Percentiles rank a stretch among this genome's conserved stretches.
Conservation (phyloP, 352 stramenopile genomes). For the Phytophthora chlamydospora region DNA sequence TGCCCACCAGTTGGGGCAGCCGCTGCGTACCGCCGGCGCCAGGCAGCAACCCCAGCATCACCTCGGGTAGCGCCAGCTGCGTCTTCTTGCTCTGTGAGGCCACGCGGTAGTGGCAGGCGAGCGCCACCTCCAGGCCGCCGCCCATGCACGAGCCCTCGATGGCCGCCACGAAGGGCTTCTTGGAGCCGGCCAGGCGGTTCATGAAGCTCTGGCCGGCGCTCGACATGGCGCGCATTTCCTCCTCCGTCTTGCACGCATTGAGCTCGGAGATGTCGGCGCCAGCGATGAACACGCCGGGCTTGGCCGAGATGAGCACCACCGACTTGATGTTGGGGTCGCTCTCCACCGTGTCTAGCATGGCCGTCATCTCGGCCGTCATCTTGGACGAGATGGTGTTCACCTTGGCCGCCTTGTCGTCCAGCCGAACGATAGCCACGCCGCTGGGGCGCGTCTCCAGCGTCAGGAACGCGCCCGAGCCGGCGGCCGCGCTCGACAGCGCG, state of each 20-base stretch:
- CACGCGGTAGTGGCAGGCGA: constrained; percentile 98
- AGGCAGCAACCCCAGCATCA: constrained; percentile 97
- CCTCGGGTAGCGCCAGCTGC: constrained; percentile 96
- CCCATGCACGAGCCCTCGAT: constrained; percentile 97
- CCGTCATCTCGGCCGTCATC: constrained; percentile 88
- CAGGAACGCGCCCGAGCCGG: constrained; percentile 70
- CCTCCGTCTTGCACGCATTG: constrained; percentile 79
- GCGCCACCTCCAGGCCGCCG: constrained; percentile 96
- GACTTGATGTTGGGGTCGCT: constrained; percentile 93
- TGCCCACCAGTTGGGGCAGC: constrained; percentile 93
- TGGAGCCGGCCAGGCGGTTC: constrained; percentile 91
- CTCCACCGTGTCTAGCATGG: constrained; percentile 90
- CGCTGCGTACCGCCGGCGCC: constrained; percentile 98
- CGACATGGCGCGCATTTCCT: constrained; percentile 93
- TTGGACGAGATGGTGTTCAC: constrained; percentile 95
- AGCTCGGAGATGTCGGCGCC: constrained; percentile 98
- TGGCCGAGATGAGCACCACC: constrained; percentile 97
- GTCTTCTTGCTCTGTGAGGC: constrained; percentile 95
- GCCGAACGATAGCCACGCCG: constrained; percentile 92
- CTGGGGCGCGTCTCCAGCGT: constrained; percentile 88
- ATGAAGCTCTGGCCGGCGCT: constrained; percentile 94
- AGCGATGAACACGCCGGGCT: constrained; percentile 98
- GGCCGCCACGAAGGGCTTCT: constrained; percentile 95
- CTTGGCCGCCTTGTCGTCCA: constrained; percentile 92
- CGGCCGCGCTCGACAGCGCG: constrained; percentile 33